These are phyloP conservation scores for Trametes villosa DNA, from an alignment of 768 basidiomycete genomes.

Conservation along the genomic window DNA sequence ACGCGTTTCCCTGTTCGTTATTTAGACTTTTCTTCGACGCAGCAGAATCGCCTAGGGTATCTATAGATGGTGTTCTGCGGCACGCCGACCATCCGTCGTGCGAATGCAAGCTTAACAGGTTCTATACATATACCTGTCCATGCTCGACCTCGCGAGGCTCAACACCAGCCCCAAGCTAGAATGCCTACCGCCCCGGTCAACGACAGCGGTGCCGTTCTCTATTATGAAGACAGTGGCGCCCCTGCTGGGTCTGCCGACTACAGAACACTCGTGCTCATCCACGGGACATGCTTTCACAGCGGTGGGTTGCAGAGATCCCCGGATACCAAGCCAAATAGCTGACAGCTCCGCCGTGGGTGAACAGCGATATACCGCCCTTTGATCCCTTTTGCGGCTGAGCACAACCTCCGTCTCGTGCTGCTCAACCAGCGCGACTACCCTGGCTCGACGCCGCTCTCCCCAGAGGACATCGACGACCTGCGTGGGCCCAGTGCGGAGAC, in stretches of 20 bases:
- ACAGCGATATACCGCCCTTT: slow-evolving; percentile 20
- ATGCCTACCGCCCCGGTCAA: slow-evolving; percentile 27
- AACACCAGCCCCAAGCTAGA: not conserved
- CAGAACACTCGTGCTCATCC: slow-evolving; percentile 20
- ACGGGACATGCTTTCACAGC: slow-evolving; percentile 27
- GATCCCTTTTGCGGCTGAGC: slow-evolving; percentile 22
- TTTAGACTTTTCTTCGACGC: no score
- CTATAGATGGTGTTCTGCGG: no score
- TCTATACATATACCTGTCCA: not conserved
- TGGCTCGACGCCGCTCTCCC: slow-evolving; percentile 29
- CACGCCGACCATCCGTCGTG: no score
- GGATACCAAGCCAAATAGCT: no score
- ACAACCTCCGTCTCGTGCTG: slow-evolving; percentile 30
- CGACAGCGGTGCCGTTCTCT: slow-evolving; percentile 19
- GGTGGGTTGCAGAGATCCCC: no score
- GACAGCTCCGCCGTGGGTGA: not conserved
- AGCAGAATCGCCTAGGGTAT: no score
- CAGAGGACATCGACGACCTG: slow-evolving; percentile 19
- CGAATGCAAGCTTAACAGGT: no score
- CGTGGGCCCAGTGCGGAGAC: not conserved
- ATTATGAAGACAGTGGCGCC: slow-evolving; percentile 27
- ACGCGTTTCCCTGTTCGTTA: no score
- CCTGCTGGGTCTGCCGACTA: slow-evolving; percentile 17
- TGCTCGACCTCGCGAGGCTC: not conserved
- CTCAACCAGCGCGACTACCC: slow-evolving; percentile 34